These are phyloP conservation scores for Phytopythium cucurbitacearum DNA, from an alignment of 352 stramenopile species.

Conservation along the genomic window DNA sequence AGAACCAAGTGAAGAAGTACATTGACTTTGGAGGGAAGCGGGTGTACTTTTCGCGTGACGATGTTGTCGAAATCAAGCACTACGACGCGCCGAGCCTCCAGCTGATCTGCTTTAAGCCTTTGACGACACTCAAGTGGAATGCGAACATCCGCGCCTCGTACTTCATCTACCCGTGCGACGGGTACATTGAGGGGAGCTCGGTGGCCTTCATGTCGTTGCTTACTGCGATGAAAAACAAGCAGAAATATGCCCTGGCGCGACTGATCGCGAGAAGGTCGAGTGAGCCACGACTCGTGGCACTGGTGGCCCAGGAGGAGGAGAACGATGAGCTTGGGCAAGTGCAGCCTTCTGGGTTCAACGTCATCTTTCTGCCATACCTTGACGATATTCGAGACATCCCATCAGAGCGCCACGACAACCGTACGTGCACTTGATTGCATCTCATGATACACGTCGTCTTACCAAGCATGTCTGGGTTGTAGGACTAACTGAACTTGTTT, in stretches of 20 bases:
- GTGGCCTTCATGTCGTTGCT: conserved; percentile 68
- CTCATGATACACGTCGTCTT: too few relatives aligned
- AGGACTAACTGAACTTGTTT: too few relatives aligned
- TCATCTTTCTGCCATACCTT: conserved; percentile 76
- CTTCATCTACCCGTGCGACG: conserved; percentile 79
- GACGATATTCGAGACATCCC: conserved; percentile 77
- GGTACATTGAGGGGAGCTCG: conserved; percentile 71
- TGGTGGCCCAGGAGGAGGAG: conserved; percentile 75
- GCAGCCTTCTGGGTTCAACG: conserved; percentile 68
- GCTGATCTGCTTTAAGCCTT: conserved; percentile 76
- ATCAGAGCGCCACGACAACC: conserved; percentile 27
- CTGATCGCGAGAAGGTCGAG: conserved; percentile 73
- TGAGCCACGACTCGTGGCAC: conserved; percentile 66
- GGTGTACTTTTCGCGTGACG: conserved; percentile 77
- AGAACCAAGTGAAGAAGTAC: conserved; percentile 76
- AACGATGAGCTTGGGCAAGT: conserved; percentile 76
- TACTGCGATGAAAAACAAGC: conserved; percentile 56
- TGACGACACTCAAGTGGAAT: conserved; percentile 54
- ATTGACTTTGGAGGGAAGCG: conserved; percentile 71
- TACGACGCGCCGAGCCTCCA: conserved; percentile 71
- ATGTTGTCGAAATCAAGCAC: conserved; percentile 77
- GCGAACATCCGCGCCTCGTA: conserved; percentile 71
- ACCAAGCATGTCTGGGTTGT: too few relatives aligned
- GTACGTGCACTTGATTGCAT: conserved; percentile 13
- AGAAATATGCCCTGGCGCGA: conserved; percentile 62